These are phyloP conservation scores for Diaporthe vaccinii DNA, from an alignment of 2,329 filamentous ascomycete genomes.

Conservation along the genomic window DNA sequence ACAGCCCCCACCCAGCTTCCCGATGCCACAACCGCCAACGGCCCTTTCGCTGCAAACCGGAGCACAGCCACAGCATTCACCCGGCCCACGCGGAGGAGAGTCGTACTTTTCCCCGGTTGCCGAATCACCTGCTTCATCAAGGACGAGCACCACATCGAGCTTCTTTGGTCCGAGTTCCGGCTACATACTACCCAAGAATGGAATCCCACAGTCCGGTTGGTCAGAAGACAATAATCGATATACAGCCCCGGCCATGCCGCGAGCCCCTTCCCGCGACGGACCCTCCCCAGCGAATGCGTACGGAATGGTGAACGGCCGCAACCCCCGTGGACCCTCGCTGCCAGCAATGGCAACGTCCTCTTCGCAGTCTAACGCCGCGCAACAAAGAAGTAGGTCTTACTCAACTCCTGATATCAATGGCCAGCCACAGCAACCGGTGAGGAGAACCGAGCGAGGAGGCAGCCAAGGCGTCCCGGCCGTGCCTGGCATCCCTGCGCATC, in stretches of 20 bases:
- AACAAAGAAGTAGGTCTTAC: conserved; percentile 86
- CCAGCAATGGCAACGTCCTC: conserved; percentile 71
- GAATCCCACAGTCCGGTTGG: conserved; percentile 76
- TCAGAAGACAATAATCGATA: conserved; percentile 84
- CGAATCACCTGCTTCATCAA: conserved; percentile 83
- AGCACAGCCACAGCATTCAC: conserved; percentile 66
- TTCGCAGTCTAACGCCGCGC: conserved; percentile 61
- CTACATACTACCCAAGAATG: conserved; percentile 81
- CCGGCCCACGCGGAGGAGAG: conserved; percentile 74
- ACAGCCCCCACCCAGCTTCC: conserved; percentile 79
- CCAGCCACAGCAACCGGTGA: conserved; percentile 68
- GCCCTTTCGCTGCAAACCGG: conserved; percentile 78
- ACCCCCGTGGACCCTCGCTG: conserved; percentile 82
- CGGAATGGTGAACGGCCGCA: conserved; percentile 71
- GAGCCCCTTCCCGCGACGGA: conserved; percentile 84
- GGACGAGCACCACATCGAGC: conserved; percentile 81
- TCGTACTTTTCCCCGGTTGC: conserved; percentile 94
- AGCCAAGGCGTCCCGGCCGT: conserved; percentile 75
- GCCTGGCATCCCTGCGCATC: conserved; percentile 81
- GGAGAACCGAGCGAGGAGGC: conserved; percentile 62
- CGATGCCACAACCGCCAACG: conserved; percentile 65
- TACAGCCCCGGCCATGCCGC: conserved; percentile 88
- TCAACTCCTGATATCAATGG: conserved; percentile 95
- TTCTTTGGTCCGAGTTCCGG: conserved; percentile 71
- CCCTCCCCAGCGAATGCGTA: conserved; percentile 75